Evolutionary conservation across 257 asterid species (phyloP).

Genomic region (Primulina tabacum): DNA sequence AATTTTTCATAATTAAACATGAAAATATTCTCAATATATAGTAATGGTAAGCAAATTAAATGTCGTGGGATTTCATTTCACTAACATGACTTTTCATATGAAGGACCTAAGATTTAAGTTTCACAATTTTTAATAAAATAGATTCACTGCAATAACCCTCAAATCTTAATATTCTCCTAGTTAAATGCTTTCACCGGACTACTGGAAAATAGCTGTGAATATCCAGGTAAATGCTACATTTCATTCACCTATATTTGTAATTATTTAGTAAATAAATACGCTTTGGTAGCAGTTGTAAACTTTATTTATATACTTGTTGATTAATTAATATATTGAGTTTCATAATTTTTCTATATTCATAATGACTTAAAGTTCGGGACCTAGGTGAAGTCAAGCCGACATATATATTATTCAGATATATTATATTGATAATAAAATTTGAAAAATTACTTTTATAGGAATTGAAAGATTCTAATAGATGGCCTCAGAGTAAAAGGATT

Average conservation of each 20-base stretch:
- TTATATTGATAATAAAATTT: too few species aligned
- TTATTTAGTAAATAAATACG: not conserved
- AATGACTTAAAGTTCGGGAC: too few species aligned
- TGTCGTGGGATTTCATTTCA: too few species aligned
- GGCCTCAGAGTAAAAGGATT: too few species aligned
- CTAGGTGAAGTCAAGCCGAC: too few species aligned
- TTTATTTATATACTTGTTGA: not conserved
- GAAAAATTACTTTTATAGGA: too few species aligned
- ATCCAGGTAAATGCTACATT: not conserved
- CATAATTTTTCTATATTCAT: too few species aligned
- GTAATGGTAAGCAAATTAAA: not conserved
- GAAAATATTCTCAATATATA: not conserved
- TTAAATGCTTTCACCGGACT: not conserved
- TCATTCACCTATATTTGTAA: not conserved
- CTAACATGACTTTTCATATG: constrained; percentile 1
- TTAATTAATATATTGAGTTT: not conserved
- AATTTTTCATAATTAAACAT: not conserved
- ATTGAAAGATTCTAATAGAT: too few species aligned
- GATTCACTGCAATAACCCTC: constrained; percentile 12
- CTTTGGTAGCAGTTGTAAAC: not conserved
- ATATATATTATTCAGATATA: too few species aligned
- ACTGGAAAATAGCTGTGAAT: not conserved
- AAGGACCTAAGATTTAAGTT: constrained; percentile 2
- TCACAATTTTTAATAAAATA: not conserved
- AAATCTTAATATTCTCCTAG: constrained; percentile 5